These are phyloP conservation scores for Silene conica DNA, from an alignment of 148 eudicot species.

Conservation along the genomic window DNA sequence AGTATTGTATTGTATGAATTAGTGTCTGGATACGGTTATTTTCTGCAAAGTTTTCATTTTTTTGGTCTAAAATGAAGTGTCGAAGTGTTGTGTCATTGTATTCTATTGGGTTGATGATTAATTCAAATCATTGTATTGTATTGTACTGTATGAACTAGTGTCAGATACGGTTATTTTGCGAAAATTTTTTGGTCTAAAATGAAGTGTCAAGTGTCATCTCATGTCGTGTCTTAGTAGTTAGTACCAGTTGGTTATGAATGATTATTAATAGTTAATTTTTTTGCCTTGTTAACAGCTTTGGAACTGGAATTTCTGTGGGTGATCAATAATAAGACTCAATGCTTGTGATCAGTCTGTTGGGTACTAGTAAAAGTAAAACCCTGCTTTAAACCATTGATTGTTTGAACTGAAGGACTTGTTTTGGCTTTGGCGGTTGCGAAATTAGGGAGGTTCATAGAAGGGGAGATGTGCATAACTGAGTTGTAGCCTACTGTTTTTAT, in stretches of 20 bases:
- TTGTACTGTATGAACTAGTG: not conserved
- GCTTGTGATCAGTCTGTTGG: slow-evolving; percentile 13
- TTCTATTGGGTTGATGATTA: too few species aligned
- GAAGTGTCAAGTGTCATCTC: too few species aligned
- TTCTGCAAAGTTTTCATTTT: too few species aligned
- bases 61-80: too few species aligned
- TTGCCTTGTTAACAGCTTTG: slow-evolving; percentile 32
- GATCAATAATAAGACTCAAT: slow-evolving; percentile 6
- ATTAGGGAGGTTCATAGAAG: slow-evolving; percentile 17
- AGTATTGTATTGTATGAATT: not conserved
- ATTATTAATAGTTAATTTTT: slow-evolving; percentile 13
- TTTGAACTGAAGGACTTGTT: not conserved
- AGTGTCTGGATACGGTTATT: not conserved
- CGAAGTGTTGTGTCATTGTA: too few species aligned
- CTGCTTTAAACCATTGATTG: not conserved
- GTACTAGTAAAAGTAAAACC: slow-evolving; percentile 3
- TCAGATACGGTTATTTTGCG: not conserved
- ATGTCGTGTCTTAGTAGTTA: too few species aligned
- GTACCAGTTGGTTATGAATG: not conserved
- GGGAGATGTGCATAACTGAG: slow-evolving; percentile 28
- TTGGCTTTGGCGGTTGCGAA: not conserved
- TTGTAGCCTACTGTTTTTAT: slow-evolving; percentile 19
- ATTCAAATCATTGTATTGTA: too few species aligned
- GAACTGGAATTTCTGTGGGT: slow-evolving; percentile 17
- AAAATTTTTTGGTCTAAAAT: too few species aligned